Base-by-base conservation (phyloP, 2,329 filamentous ascomycete species). In the Nemania sp. region DNA sequence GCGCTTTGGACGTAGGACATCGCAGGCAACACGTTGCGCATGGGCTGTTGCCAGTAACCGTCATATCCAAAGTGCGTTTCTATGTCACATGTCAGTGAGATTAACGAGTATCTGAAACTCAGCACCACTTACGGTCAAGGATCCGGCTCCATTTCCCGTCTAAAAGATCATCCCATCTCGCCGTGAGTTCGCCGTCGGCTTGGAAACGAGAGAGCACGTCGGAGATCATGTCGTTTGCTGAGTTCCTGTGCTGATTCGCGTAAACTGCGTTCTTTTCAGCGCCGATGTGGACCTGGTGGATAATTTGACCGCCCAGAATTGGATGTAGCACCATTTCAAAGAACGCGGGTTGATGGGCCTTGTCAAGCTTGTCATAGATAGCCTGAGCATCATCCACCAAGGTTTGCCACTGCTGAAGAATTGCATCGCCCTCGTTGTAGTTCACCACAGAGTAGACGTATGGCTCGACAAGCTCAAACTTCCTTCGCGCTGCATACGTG, bases 31-130 rank as follows among this genome's bases (percentile, higher is more conserved):
- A 82, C 82, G 69, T 91, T 89, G 35, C 87, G 79, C 88, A 90
- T 90, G 1, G 89, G 87, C 71, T 90, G 88, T 73, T 91, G 88
- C 87, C 87, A 84, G 72, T 80, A 80, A 49, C 77, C 79, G 54
- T 83, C 76, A 48, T 82, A 85, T 18, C 82, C 81, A 9, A 85
- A 73, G 65, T 85, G 83, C 0, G 81, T 83, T 76, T 84, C 75
- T 76, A 37, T 5, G 45, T 50, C 7, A 2, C 34, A 17, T 47
- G 9, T 56, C 4, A 63, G 54, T 47, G 15, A 50, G 34, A 20
- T 15, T 7, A 52, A 34, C 10, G 18, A 25, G 37, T 5, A 3
- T 12, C 21, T 3, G 5, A 18, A 25, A 1, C 7, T 25, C 17
- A n/a, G 18, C 6, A n/a, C 5, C 5, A 76, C 68, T 75, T 70